Evolutionary conservation across 108 stramenopile species (phyloP), one percentile per base, ranked within the genome.

Genomic region (Schizochytrium sp.): DNA sequence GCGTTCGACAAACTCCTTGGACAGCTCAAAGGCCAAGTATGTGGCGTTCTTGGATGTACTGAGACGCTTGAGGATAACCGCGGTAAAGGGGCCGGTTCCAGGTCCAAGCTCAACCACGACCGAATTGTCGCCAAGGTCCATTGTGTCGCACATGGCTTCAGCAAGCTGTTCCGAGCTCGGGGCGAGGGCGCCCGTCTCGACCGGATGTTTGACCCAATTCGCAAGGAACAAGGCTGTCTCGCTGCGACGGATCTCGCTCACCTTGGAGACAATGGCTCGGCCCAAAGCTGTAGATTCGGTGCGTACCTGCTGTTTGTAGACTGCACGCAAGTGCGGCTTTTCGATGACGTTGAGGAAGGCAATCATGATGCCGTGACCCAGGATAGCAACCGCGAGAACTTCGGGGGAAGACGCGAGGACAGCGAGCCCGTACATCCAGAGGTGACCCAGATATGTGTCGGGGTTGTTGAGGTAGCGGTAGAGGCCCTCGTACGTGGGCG

Each of bases 291-390:
- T 25, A 16, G 48, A 53, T 8, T 47, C n/a, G 25, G 45, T 83
- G 76, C 76, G 76, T 23, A 83, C 76, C n/a, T 83, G 76, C 76
- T 83, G 76, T 34, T 83, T 83, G 51, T 83, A 83, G 12, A 83
- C 76, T 23, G 45, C 48, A 8, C 76, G 76, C 45, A 83, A 23
- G 51, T 83, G 76, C 48, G 76, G 76, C 28, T 83, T 83, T 2
- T 83, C 76, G 16, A 83, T 53, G 76, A 53, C 76, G 0, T 83
- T 47, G 48, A 83, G 76, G 51, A 83, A 83, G 45, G 76, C 45
- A 12, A 83, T 83, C 76, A 53, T 83, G 25, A 83, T 83, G 4
- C 48, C 76, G 28, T 83, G 76, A 16, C 48, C 76, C 6, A 83
- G 51, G 4, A 83, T 47, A 4, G 76, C 76, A 6, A 83, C 76